Evolutionary conservation across 208 protist genomes (phyloP), one percentile per base, ranked within the genome.

Genomic region (Strigomonas culicis): DNA sequence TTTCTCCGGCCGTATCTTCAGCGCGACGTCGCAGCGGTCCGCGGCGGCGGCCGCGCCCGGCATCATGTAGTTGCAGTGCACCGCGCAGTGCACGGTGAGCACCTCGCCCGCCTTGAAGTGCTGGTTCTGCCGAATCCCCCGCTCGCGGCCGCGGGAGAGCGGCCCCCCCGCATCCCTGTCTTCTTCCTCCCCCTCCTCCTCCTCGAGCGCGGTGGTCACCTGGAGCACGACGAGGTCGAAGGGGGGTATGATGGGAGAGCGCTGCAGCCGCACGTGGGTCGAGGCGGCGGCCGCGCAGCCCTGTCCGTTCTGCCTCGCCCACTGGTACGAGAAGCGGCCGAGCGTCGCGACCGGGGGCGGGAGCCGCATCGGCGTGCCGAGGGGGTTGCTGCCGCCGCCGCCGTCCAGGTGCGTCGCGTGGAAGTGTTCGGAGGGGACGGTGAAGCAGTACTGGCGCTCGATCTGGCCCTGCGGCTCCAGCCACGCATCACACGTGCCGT

Each of bases 1-100:
- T 22, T 61, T 43, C 64, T 90, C 87, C 53, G 82, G 75, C n/a
- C 82, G 74, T 17, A 91, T 70, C 51, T 88, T 86, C 28, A 91
- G 59, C 11, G 74, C 70, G 24, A 89, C 55, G 52, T 87, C 77
- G 55, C 75, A 63, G 61, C 56, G 59, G 36, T 63, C 44, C 41
- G 70, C 27, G 15, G 60, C 15, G 46, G 52, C 58, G 36, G 50
- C n/a, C 13, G 4, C 30, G 22, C 21, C 22, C 11, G 15, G 4
- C 49, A 21, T 19, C 17, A 7, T 53, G 25, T 60, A 68, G 61
- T 84, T 70, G 59, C 79, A 78, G 21, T 76, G 10, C 7, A 76
- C 53, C 4, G 63, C 55, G 43, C 84, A 78, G 36, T 71, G 63
- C 10, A 79, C 21, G 30, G 65, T 73, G 30, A 84, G 59, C 0